Evolutionary conservation across 108 stramenopile species (phyloP).

Genomic region (Schizochytrium sp.): DNA sequence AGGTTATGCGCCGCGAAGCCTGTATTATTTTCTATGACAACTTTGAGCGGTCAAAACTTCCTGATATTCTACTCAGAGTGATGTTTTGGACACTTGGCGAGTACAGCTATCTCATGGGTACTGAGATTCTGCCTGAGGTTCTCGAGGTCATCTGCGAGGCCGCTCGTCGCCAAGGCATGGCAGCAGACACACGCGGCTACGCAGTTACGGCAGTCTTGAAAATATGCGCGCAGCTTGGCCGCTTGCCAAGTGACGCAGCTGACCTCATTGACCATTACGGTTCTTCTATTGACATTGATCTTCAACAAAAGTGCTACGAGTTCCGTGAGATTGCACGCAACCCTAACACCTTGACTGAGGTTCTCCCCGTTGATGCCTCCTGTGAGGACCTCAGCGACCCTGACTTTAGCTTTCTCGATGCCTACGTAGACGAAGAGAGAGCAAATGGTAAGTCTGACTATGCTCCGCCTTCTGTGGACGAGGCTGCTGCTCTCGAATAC

Average conservation of each 20-base stretch:
- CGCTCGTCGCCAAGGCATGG: slow-evolving; percentile 68
- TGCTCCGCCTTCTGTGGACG: slow-evolving; percentile 68
- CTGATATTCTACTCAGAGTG: slow-evolving; percentile 87
- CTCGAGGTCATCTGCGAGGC: slow-evolving; percentile 80
- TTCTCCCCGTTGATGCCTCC: slow-evolving; percentile 94
- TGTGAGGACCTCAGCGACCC: slow-evolving; percentile 85
- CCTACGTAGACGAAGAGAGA: slow-evolving; percentile 85
- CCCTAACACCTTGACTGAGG: slow-evolving; percentile 79
- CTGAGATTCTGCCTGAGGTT: slow-evolving; percentile 79
- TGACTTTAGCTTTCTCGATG: slow-evolving; percentile 91
- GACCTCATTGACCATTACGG: slow-evolving; percentile 88
- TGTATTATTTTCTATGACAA: slow-evolving; percentile 88
- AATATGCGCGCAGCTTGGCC: slow-evolving; percentile 91
- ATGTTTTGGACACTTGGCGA: slow-evolving; percentile 98
- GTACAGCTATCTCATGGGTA: slow-evolving; percentile 89
- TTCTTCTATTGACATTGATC: slow-evolving; percentile 84
- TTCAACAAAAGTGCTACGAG: slow-evolving; percentile 92
- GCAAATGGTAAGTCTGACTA: slow-evolving; percentile 88
- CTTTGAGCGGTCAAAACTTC: slow-evolving; percentile 81
- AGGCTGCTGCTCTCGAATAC: slow-evolving; percentile 88
- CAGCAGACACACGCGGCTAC: slow-evolving; percentile 81
- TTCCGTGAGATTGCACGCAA: slow-evolving; percentile 83
- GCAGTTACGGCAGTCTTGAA: slow-evolving; percentile 91
- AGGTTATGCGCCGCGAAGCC: slow-evolving; percentile 87
- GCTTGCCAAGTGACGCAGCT: slow-evolving; percentile 85